Conservation (phyloP, 1,284 basidiomycete species). For the Grifola frondosa region DNA sequence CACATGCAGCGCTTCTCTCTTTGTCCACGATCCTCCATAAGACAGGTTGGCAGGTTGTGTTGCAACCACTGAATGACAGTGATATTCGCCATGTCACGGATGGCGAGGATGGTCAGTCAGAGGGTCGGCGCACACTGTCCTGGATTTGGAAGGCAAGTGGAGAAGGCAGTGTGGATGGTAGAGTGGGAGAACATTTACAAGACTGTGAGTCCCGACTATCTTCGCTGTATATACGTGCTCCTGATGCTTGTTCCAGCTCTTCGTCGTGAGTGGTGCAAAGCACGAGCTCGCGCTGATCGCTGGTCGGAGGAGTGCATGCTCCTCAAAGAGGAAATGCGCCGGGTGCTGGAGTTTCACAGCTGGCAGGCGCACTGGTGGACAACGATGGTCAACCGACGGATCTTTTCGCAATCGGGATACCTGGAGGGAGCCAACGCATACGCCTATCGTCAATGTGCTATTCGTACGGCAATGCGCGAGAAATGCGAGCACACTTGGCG, state of each 20-base stretch:
- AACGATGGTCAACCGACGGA: neutral
- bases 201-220: slow-evolving; percentile 6
- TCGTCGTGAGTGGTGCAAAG: slow-evolving; percentile 11
- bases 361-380: neutral
- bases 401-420: neutral
- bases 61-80: neutral
- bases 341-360: slow-evolving; percentile 3
- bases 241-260: slow-evolving; percentile 2
- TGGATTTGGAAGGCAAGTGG: neutral
- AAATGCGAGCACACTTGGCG: neutral
- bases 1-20: neutral
- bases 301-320: slow-evolving; percentile 37
- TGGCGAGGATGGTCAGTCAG: neutral
- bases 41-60: neutral
- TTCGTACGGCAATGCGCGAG: slow-evolving; percentile 2
- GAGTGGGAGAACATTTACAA: neutral
- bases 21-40: neutral
- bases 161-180: too few relatives aligned
- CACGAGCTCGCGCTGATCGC: slow-evolving; percentile 24
- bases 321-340: slow-evolving; percentile 35
- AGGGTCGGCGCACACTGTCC: neutral
- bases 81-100: neutral
- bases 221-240: neutral
- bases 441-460: neutral
- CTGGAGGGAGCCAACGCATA: slow-evolving; percentile 3